These are phyloP conservation scores for Cornus florida DNA, from an alignment of 148 eudicot genomes.

Conservation along the genomic window DNA sequence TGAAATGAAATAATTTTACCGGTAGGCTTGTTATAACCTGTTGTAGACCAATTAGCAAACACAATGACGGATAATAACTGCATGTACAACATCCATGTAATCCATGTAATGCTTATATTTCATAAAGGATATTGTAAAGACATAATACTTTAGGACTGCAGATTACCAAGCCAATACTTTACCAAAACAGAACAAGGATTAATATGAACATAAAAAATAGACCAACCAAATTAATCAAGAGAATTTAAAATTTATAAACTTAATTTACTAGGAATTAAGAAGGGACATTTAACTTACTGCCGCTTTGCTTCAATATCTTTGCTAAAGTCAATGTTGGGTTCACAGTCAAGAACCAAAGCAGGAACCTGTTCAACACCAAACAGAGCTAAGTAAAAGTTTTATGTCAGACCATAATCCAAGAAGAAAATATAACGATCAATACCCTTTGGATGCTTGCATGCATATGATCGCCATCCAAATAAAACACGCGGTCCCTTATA, in stretches of 20 bases:
- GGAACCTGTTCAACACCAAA: constrained; percentile 60
- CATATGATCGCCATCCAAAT: constrained; percentile 86
- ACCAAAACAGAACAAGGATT: not conserved
- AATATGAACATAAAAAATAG: not conserved
- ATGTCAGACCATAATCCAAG: not conserved
- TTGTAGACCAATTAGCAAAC: not conserved
- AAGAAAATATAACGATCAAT: not conserved
- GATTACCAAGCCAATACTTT: not conserved
- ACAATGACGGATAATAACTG: not conserved
- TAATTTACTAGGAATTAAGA: not conserved
- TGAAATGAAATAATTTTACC: not conserved
- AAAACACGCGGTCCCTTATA: constrained; percentile 77
- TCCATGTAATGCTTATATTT: not conserved
- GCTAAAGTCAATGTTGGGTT: constrained; percentile 82
- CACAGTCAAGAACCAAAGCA: constrained; percentile 91
- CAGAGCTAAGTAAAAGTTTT: not conserved
- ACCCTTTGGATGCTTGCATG: constrained; percentile 72
- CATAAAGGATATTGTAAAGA: not conserved
- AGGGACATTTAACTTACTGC: constrained; percentile 53
- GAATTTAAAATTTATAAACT: not conserved
- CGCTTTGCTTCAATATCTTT: constrained; percentile 83
- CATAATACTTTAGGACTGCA: not conserved
- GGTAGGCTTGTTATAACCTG: not conserved
- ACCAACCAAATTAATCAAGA: not conserved
- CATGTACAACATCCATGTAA: not conserved